Conservation (phyloP, 2,329 filamentous ascomycete species). For the Aspergillus fumigatiaffinis region DNA sequence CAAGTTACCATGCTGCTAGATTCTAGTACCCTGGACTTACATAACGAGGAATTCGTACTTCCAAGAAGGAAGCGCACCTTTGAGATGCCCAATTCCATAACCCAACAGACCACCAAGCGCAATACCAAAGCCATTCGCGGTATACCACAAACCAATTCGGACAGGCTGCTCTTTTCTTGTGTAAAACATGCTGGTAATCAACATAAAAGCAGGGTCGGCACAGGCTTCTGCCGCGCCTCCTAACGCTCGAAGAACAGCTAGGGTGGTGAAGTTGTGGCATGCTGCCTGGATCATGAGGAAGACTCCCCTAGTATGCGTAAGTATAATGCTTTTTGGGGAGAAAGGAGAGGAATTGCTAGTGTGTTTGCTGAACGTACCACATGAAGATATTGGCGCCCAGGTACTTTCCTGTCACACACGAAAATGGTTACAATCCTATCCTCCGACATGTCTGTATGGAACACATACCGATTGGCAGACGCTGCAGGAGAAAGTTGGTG, state of each 20-base stretch:
- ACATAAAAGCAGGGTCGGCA: conserved; percentile 58
- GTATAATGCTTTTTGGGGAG: not conserved
- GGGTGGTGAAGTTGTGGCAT: conserved; percentile 52
- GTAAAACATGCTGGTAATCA: conserved; percentile 65
- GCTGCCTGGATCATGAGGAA: conserved; percentile 53
- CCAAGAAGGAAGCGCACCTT: conserved; percentile 57
- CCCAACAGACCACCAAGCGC: conserved; percentile 55
- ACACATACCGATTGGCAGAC: conserved; percentile 45
- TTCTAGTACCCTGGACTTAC: conserved; percentile 16
- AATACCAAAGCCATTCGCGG: conserved; percentile 57
- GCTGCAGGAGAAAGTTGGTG: conserved; percentile 52
- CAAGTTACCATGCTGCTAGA: not conserved
- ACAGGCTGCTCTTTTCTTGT: conserved; percentile 60
- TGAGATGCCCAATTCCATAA: conserved; percentile 59
- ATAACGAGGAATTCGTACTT: conserved; percentile 68
- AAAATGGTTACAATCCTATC: not conserved
- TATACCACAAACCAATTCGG: conserved; percentile 58
- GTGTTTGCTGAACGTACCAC: conserved; percentile 33
- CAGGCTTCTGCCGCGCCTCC: conserved; percentile 56
- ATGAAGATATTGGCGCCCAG: conserved; percentile 56
- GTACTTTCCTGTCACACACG: conserved; percentile 42
- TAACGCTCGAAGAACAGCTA: conserved; percentile 55
- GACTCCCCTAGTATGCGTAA: conserved; percentile 34
- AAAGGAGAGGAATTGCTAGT: not conserved
- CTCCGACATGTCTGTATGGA: no score